Percentiles rank a stretch among this genome's conserved stretches.
Conservation (phyloP, 352 stramenopile species). For the Aphanomyces astaci region DNA sequence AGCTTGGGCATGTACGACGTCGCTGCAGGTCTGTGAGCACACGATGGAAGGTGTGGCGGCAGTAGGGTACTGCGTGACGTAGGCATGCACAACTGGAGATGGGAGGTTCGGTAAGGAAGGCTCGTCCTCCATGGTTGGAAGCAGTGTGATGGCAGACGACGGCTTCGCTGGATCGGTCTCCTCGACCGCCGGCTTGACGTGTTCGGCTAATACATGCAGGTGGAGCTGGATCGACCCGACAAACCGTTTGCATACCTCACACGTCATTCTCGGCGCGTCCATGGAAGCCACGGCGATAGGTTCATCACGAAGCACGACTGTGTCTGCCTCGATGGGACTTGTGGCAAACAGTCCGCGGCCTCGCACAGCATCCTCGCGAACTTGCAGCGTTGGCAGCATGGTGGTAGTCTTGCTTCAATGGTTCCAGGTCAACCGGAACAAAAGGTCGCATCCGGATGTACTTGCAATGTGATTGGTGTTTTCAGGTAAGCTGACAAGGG, state of each 20-base stretch:
- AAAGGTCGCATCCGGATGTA: too few species aligned
- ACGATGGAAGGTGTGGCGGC: not conserved
- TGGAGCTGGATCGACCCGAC: constrained; percentile 11
- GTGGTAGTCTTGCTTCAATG: not conserved
- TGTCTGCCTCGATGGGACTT: not conserved
- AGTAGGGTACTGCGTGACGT: not conserved
- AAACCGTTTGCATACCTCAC: constrained; percentile 13
- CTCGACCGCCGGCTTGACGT: not conserved
- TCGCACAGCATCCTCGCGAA: constrained; percentile 1
- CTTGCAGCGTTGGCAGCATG: not conserved
- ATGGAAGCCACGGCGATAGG: constrained; percentile 4
- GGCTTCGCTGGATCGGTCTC: not conserved
- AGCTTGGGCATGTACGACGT: constrained; percentile 1
- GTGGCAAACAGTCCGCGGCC: not conserved
- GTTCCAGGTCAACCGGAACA: too few species aligned
- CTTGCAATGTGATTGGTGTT: too few species aligned
- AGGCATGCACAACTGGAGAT: not conserved
- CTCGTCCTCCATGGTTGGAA: not conserved
- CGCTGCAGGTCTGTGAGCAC: constrained; percentile 1
- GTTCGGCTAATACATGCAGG: not conserved
- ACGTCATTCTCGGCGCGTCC: not conserved
- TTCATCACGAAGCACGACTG: not conserved
- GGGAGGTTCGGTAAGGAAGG: not conserved
- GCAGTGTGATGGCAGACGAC: not conserved
- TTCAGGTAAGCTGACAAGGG: too few species aligned